Percentiles rank a stretch among this genome's conserved stretches.
Conservation (phyloP, 305 asterid species). For the Fraxinus paxiana region DNA sequence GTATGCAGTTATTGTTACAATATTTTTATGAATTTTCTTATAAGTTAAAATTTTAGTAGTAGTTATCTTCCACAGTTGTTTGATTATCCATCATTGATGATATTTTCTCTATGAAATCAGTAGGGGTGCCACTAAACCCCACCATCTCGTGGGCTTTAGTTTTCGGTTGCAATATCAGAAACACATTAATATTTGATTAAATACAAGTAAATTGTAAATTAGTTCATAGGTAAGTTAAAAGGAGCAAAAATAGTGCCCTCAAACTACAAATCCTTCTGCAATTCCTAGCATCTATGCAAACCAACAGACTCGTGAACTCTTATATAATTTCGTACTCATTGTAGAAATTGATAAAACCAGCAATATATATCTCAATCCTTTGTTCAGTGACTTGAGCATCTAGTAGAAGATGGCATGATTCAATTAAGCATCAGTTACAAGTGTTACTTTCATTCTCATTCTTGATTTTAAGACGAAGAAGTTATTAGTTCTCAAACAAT, state of each 20-base stretch:
- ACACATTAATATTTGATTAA: background rate
- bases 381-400: constrained; percentile 1
- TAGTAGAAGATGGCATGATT: background rate
- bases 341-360: background rate
- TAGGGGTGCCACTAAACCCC: background rate
- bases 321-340: background rate
- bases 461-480: background rate
- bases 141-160: background rate
- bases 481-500: background rate
- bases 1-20: background rate
- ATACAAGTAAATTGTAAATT: background rate
- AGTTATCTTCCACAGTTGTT: background rate
- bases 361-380: background rate
- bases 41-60: background rate
- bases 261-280: background rate
- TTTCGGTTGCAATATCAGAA: background rate
- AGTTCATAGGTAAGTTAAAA: background rate
- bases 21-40: background rate
- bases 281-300: background rate
- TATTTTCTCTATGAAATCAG: background rate
- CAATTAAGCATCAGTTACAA: background rate
- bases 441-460: background rate
- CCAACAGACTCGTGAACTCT: background rate
- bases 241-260: background rate
- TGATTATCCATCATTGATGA: background rate